phyloP scores from a whole-genome alignment of 371 early-diverging fungal genomes.

The Mortierella sp. region DNA sequence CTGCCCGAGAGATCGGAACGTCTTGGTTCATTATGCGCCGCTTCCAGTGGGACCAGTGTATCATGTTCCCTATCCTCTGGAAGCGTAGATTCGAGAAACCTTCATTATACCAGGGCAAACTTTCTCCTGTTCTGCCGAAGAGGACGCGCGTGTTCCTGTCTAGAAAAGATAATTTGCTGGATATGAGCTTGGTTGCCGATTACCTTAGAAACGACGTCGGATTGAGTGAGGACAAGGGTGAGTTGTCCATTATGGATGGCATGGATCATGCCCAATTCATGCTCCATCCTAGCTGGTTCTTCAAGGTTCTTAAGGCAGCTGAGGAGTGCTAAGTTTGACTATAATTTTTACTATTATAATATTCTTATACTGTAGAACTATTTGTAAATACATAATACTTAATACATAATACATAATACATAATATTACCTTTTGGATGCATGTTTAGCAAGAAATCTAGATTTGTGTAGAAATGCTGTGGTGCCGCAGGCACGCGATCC shows the following conservation, averaged over 20 bases:
- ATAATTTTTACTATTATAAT: neutral
- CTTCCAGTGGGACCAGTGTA: conserved; percentile 75
- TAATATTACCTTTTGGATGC: neutral
- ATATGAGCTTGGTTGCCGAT: conserved; percentile 36
- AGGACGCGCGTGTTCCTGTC: conserved; percentile 52
- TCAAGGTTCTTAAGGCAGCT: conserved; percentile 42
- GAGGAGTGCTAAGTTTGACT: conserved; percentile 27
- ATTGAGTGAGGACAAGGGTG: conserved; percentile 54
- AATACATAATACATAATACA: too few species aligned
- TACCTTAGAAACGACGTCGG: conserved; percentile 36
- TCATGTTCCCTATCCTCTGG: conserved; percentile 61
- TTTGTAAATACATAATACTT: neutral
- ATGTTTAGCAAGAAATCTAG: too few species aligned
- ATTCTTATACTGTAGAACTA: neutral
- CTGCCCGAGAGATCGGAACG: conserved; percentile 76
- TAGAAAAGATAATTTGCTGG: conserved; percentile 41
- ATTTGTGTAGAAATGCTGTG: too few species aligned
- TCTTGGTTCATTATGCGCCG: conserved; percentile 75
- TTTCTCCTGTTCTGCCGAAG: conserved; percentile 47
- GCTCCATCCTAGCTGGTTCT: conserved; percentile 60
- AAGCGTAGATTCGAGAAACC: conserved; percentile 17
- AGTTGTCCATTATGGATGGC: conserved; percentile 61
- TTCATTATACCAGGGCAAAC: conserved; percentile 22
- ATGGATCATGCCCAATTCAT: conserved; percentile 70
- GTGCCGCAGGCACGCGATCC: too few species aligned